Evolutionary conservation across 306 rosid genomes (phyloP), one percentile per base, ranked within the genome.

Genomic region (Cicer yamashitae): DNA sequence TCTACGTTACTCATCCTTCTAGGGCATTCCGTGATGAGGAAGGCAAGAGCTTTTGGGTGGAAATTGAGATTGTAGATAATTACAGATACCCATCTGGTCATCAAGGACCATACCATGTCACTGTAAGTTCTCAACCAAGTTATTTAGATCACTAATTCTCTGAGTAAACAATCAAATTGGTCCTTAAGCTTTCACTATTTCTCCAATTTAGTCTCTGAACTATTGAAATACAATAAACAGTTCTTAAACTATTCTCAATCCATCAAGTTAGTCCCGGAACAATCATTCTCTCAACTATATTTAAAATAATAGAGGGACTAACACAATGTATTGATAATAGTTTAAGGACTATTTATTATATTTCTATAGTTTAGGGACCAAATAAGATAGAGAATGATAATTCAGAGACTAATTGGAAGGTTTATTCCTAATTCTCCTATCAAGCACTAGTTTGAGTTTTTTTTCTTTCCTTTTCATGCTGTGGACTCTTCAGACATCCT

Each of bases 21-120:
- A 85, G 99, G 87, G 86, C 89, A 67, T 96, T 89, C 91, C 97
- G 97, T 18, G 99, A 96, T 54, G 99, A 96, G 84, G 99, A 96
- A 82, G 99, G 99, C 82, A 92, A 89, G 89, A 89, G 41, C 85
- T 96, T 96, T 53, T 92, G 93, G 92, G 93, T 89, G 78, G 98
- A 92, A 80, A 75, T 92, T 59, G 98, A 92, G 88, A 92, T 96
- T 59, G 87, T 92, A 41, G 99, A 92, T 77, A 48, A 73, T 18
- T 84, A 92, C 87, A 89, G 98, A 86, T 81, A 73, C 83, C 98
- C 98, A 70, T 90, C 99, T 64, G 97, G 97, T 77, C 66, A 82
- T 77, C 99, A 90, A 85, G 93, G 91, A 67, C 99, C 99, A 34
- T 96, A 96, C 80, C 84, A 88, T 74, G 97, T 96, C 76, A 85